These are phyloP conservation scores for Nymphaea thermarum DNA, from an alignment of 164 flowering plant genomes.

Conservation along the genomic window DNA sequence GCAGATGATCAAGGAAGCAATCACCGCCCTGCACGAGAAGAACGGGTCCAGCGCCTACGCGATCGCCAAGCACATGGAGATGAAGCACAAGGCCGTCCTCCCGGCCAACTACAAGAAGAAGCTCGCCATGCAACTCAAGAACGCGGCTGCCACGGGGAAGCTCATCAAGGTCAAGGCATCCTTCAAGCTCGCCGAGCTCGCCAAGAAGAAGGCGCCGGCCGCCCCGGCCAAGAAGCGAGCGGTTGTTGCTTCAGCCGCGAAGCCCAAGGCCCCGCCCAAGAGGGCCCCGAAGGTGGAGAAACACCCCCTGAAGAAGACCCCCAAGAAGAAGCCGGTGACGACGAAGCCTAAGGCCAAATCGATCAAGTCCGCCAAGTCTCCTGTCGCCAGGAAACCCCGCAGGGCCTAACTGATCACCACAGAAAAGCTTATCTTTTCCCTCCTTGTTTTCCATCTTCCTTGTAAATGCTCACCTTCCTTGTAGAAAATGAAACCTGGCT, in stretches of 20 bases:
- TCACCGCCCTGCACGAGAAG: conserved; percentile 32
- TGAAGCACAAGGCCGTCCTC: conserved; percentile 20
- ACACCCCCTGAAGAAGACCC: not conserved
- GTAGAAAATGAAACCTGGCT: not conserved
- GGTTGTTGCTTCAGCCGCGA: not conserved
- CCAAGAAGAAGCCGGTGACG: not conserved
- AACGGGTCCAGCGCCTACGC: conserved; percentile 44
- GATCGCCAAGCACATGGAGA: conserved; percentile 34
- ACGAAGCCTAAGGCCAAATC: not conserved
- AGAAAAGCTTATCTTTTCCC: not conserved
- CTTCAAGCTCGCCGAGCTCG: conserved; percentile 17
- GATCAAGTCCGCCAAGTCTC: not conserved
- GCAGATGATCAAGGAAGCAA: conserved; percentile 49
- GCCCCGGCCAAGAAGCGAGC: not conserved
- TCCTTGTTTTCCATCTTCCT: not conserved
- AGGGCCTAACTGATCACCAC: not conserved
- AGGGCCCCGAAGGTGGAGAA: not conserved
- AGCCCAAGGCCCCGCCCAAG: not conserved
- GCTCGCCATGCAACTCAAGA: conserved; percentile 31
- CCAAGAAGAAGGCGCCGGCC: not conserved
- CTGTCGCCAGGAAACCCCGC: not conserved
- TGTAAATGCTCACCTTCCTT: not conserved
- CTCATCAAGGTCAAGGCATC: conserved; percentile 35
- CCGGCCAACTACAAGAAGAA: conserved; percentile 34
- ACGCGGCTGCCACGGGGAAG: conserved; percentile 19